A percentile compares a stretch with the other conserved stretches of the same genome.
Conservation (phyloP, 169 alveolate genomes). For the Babesia gibsoni region DNA sequence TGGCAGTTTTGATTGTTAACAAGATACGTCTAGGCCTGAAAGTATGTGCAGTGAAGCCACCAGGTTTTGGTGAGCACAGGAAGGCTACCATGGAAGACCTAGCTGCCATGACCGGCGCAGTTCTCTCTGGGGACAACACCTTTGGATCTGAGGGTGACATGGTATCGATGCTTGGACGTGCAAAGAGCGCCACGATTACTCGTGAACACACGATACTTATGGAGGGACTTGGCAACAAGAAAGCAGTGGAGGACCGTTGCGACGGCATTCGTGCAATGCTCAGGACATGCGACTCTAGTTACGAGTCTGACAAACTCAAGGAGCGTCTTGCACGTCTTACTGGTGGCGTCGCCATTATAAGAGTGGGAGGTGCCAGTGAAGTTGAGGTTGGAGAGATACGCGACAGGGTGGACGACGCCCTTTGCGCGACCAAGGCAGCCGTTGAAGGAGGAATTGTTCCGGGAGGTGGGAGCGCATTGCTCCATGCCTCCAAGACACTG, state of each 20-base stretch:
- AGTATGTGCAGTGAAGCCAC: conserved; percentile 97
- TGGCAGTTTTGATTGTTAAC: conserved; percentile 97
- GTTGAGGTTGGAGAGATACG: conserved; percentile 96
- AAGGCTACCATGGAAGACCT: conserved; percentile 93
- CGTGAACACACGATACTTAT: conserved; percentile 96
- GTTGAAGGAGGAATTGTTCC: conserved; percentile 99
- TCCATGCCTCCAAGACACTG: conserved; percentile 86
- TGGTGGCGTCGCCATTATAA: conserved; percentile 98
- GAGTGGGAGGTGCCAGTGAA: conserved; percentile 96
- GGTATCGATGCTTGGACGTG: conserved; percentile 85
- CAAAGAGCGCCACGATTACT: conserved; percentile 93
- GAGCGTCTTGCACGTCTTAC: conserved; percentile 97
- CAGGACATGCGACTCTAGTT: conserved; percentile 85
- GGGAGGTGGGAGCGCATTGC: conserved; percentile 97
- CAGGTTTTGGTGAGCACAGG: conserved; percentile 98
- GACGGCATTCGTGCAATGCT: conserved; percentile 89
- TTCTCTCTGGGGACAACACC: conserved; percentile 89
- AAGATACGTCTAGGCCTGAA: conserved; percentile 96
- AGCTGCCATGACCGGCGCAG: conserved; percentile 95
- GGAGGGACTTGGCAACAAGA: conserved; percentile 94
- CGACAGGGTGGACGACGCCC: conserved; percentile 98
- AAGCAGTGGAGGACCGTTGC: conserved; percentile 87
- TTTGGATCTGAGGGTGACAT: conserved; percentile 78
- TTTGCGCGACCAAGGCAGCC: conserved; percentile 99
- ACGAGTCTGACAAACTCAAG: conserved; percentile 93